phyloP scores from a whole-genome alignment of 164 flowering plant species.

The Euptelea pleiosperma region DNA sequence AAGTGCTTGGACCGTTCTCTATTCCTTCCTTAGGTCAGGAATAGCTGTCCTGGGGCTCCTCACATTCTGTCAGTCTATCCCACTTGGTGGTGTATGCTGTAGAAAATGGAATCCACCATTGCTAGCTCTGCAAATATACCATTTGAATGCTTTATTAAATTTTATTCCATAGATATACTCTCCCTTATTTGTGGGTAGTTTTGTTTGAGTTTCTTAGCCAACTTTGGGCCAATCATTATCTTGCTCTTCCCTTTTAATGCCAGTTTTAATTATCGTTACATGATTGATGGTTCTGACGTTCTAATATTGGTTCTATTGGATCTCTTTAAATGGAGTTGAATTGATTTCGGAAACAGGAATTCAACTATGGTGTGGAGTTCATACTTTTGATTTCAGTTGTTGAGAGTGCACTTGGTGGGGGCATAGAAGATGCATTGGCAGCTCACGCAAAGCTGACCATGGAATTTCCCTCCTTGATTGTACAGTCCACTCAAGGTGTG shows the following conservation, averaged over 20 bases:
- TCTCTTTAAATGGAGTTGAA: neutral
- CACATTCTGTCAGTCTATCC: too few relatives aligned
- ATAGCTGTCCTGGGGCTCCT: too few relatives aligned
- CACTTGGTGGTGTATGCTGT: too few relatives aligned
- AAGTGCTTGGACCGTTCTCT: too few relatives aligned
- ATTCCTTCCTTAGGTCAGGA: too few relatives aligned
- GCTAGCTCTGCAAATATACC: too few relatives aligned
- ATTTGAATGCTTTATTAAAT: too few relatives aligned
- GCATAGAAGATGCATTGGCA: constrained; percentile 59
- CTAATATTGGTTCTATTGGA: neutral
- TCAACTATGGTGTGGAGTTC: constrained; percentile 76
- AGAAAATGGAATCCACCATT: constrained; percentile 1
- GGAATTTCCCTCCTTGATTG: constrained; percentile 62
- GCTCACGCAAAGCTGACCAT: constrained; percentile 42
- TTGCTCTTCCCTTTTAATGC: neutral
- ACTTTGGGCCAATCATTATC: too few relatives aligned
- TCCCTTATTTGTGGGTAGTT: neutral
- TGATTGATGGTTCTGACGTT: neutral
- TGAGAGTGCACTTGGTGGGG: constrained; percentile 39
- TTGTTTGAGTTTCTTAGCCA: constrained; percentile 1
- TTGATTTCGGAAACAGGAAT: constrained; percentile 53
- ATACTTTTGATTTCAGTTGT: constrained; percentile 57
- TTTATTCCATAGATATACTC: neutral
- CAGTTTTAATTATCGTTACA: neutral
- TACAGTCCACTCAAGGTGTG: constrained; percentile 83